Base-by-base conservation (phyloP, 2,329 filamentous ascomycete species). In the Septoria linicola region DNA sequence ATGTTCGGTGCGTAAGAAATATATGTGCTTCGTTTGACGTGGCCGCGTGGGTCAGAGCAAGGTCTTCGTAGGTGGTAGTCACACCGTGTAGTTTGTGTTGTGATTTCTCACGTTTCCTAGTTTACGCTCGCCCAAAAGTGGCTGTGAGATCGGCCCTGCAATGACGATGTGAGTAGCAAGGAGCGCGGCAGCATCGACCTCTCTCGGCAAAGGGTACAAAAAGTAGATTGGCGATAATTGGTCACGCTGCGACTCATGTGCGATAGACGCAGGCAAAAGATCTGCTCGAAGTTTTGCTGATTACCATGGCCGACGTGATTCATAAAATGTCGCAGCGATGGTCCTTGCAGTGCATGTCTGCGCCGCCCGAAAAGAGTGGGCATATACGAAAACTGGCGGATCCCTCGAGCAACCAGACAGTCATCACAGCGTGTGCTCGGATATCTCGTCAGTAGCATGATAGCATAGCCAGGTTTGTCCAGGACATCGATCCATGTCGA, bases 401-500 rank as follows among this genome's bases (percentile, higher is more conserved):
- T n/a, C n/a, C n/a, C n/a, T n/a, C n/a, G n/a, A n/a, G n/a, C n/a
- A n/a, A n/a, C n/a, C n/a, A n/a, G n/a, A n/a, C n/a, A n/a, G n/a
- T n/a, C 27, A 30, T 7, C 27, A 13, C 27, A 30, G 27, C 27
- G 27, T 30, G 27, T 30, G 7, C 27, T 30, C 7, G 27, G 13
- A 7, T 30, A 30, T 30, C 27, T 30, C 27, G 7, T 30, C 27
- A 30, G 27, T n/a, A n/a, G n/a, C n/a, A n/a, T n/a, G n/a, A n/a
- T n/a, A n/a, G n/a, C n/a, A n/a, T n/a, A n/a, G n/a, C n/a, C 27
- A 7, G 7, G 27, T 7, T 13, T 30, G 23, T 23, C 8, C 16
- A 45, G 42, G 42, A 35, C 14, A 25, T 17, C 8, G 14, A 45
- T 45, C 42, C 31, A 36, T 27, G 42, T 45, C 42, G n/a, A 8